Conservation (phyloP, 2,329 filamentous ascomycete genomes). For the Beauveria caledonica region DNA sequence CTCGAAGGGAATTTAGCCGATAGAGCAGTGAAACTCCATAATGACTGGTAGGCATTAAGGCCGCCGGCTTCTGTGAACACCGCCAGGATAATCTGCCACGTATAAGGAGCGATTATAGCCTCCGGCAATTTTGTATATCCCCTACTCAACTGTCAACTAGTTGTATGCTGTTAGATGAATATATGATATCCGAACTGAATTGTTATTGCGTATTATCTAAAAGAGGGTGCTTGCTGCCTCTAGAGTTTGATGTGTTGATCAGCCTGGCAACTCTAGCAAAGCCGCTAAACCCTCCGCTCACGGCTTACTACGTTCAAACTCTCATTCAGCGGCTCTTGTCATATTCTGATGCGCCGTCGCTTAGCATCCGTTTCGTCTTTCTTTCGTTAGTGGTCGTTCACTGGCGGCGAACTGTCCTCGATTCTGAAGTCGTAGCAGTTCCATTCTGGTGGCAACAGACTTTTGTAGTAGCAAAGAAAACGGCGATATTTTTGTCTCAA, state of each 20-base stretch:
- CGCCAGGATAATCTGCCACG: not conserved
- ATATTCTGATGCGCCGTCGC: not conserved
- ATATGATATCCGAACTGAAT: not conserved
- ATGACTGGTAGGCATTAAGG: too few relatives aligned
- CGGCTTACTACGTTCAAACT: not conserved
- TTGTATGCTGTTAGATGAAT: not conserved
- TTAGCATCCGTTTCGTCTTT: not conserved
- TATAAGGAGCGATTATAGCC: not conserved
- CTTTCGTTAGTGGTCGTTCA: too few relatives aligned
- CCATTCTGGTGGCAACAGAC: not conserved
- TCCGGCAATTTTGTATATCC: not conserved
- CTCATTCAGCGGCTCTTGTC: not conserved
- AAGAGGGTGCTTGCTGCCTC: not conserved
- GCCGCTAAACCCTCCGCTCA: not conserved
- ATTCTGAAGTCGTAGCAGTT: not conserved
- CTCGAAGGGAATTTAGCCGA: too few relatives aligned
- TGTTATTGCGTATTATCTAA: not conserved
- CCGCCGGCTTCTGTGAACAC: too few relatives aligned
- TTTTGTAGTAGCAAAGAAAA: not conserved
- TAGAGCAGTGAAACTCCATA: too few relatives aligned
- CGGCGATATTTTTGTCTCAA: too few relatives aligned
- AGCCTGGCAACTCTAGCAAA: not conserved
- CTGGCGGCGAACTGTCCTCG: not conserved
- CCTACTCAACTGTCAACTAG: not conserved
- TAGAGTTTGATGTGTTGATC: not conserved